Evolutionary conservation across 805 yeast genomes (phyloP), one percentile per base, ranked within the genome.

Genomic region (Monosporozyma aerobia): DNA sequence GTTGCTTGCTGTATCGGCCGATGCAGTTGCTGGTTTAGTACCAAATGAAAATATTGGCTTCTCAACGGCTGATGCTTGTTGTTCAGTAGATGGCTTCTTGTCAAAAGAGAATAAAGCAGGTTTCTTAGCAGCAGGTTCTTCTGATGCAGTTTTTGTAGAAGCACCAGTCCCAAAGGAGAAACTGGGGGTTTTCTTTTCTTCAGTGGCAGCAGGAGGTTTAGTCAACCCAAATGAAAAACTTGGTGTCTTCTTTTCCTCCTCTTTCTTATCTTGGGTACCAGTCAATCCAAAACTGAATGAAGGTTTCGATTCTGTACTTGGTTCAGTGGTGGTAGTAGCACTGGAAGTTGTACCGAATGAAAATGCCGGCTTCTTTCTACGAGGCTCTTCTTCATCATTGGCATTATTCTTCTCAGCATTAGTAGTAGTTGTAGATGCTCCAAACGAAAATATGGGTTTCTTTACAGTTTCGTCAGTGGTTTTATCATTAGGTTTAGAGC

Each of bases 351-450:
- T 11, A 33, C 54, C 58, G 50, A 57, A 59, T 3, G 56, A 47
- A 35, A 58, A 58, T 0, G 60, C 46, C 2, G 58, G 56, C 44
- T 56, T 53, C 30, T 22, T 35, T 35, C 39, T 35, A 35, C 39
- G 39, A 13, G 39, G 39, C 14, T 35, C n/a, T n/a, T 25, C 49
- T 32, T 47, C 39, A 35, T 35, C 35, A 5, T 32, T 3, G 11
- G 5, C 39, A 14, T 11, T 3, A 13, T 35, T n/a, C 16, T 35
- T 35, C 16, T 14, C 16, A 13, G 3, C 16, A 35, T 16, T 13
- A 14, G 16, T 14, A 23, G 39, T n/a, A 32, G 45, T 25, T 14
- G 46, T 44, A 7, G 43, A 19, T 1, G 50, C 41, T 25, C 56
- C 54, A 37, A 55, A 56, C 23, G 44, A 45, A 43, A 53, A 52